Evolutionary conservation across 495 filamentous ascomycete species (phyloP).

Genomic region (Cetradonia linearis): DNA sequence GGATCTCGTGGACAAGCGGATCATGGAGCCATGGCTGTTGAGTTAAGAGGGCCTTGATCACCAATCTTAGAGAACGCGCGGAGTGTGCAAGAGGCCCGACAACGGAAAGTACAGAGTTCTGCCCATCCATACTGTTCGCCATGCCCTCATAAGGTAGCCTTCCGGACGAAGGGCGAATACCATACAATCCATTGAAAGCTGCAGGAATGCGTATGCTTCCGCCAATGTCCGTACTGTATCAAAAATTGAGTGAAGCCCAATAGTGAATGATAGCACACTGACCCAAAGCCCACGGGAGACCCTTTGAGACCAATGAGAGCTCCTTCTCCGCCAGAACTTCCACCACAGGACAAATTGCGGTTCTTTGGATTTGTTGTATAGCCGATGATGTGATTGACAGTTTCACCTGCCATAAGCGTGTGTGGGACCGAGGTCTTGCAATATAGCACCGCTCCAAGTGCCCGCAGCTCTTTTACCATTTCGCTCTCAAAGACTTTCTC

Average conservation of each 20-base stretch:
- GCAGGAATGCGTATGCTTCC: constrained; percentile 60
- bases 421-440: constrained; percentile 57
- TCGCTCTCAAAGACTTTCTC: constrained; percentile 37
- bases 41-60: constrained; percentile 45
- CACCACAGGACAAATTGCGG: constrained; percentile 41
- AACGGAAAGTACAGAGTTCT: constrained; percentile 46
- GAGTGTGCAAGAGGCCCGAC: constrained; percentile 47
- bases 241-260: not conserved
- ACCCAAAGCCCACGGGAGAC: constrained; percentile 46
- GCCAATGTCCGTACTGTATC: constrained; percentile 52
- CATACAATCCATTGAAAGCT: constrained; percentile 53
- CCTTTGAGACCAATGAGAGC: constrained; percentile 46
- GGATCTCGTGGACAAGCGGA: constrained; percentile 49
- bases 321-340: constrained; percentile 56
- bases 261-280: not conserved
- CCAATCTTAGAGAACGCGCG: constrained; percentile 39
- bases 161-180: constrained; percentile 39
- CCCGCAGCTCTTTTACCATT: constrained; percentile 43
- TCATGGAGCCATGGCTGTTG: constrained; percentile 56
- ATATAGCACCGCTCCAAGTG: constrained; percentile 50
- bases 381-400: constrained; percentile 50
- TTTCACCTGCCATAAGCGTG: constrained; percentile 53
- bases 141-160: constrained; percentile 39
- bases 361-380: constrained; percentile 55
- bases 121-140: constrained; percentile 50